Conservation (phyloP, 768 basidiomycete species). For the Rubroboletus pulcherrimus region DNA sequence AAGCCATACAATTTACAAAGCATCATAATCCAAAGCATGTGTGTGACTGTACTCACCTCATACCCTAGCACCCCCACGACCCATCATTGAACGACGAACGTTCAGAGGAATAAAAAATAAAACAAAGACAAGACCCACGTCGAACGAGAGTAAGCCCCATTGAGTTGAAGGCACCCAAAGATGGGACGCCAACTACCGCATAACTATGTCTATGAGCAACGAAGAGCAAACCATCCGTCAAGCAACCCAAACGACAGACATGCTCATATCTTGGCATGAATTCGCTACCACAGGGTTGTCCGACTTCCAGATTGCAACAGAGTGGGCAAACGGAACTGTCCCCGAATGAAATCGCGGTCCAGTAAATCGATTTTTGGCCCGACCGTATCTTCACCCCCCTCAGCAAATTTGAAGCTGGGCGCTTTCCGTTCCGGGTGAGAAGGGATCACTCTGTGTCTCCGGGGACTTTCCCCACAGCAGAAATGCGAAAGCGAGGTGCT, state of each 20-base stretch:
- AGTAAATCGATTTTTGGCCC: conserved; percentile 47
- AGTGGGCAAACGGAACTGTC: conserved; percentile 48
- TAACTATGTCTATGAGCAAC: conserved; percentile 90
- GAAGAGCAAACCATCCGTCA: conserved; percentile 37
- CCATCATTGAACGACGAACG: conserved; percentile 47
- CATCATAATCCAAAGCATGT: conserved; percentile 47
- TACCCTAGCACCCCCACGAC: conserved; percentile 1
- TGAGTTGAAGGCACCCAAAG: conserved; percentile 58
- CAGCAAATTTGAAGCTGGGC: conserved; percentile 69
- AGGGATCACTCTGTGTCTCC: conserved; percentile 71
- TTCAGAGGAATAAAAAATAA: conserved; percentile 50
- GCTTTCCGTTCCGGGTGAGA: conserved; percentile 64
- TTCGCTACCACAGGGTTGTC: conserved; percentile 39
- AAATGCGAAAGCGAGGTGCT: conserved; percentile 42
- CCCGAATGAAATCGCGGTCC: conserved; percentile 19
- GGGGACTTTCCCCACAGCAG: conserved; percentile 93
- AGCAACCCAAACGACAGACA: conserved; percentile 43
- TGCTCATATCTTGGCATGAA: conserved; percentile 78
- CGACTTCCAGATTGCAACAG: conserved; percentile 45
- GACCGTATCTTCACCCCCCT: conserved; percentile 44
- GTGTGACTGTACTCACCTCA: conserved; percentile 20
- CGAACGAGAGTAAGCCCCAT: conserved; percentile 90
- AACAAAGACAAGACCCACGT: conserved; percentile 34
- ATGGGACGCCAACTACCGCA: conserved; percentile 62
- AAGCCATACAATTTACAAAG: conserved; percentile 42